Evolutionary conservation across 768 basidiomycete genomes (phyloP), one percentile per base, ranked within the genome.

Genomic region (Termitomyces sp.): DNA sequence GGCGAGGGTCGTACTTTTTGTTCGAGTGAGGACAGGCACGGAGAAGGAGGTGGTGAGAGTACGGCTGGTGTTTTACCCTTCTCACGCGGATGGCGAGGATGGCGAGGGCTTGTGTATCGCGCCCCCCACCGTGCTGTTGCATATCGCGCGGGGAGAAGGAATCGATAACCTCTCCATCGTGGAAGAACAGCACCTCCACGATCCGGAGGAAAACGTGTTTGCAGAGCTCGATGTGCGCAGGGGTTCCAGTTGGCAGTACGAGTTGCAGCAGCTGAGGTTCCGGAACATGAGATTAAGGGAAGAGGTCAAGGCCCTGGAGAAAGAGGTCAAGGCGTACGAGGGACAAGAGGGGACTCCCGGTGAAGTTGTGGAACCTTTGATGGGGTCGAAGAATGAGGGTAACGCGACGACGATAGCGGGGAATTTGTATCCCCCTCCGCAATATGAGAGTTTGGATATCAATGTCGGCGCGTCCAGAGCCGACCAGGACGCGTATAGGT

Each of bases 221-320:
- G 84, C 83, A 41, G 90, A 91, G 68, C 78, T 94, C 15, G 84
- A 88, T 44, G 78, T 81, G 0, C 70, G 73, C 15, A 75, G 87
- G 5, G 86, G 82, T 12, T 87, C 87, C 33, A 92, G 90, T 62
- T 97, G 94, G 94, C 94, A 96, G 73, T 96, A 93, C 64, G 92
- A 94, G 73, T 76, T 95, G 49, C 88, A 92, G 72, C 90, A 94
- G 70, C 76, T 94, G 62, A 80, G 85, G 66, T 85, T 86, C 64
- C 77, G 80, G 53, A 93, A 92, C 65, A 77, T 83, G 70, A 71
- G 84, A 59, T 61, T 92, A 55, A 69, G 69, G 52, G 87, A 88
- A 47, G 88, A 92, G 62, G 70, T 79, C 24, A 52, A 44, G 36
- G 60, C 49, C 44, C 50, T 78, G 48, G 76, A 76, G 68, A 62